Evolutionary conservation across 2,329 filamentous ascomycete genomes (phyloP), one percentile per base, ranked within the genome.

Genomic region (Neonectria sp.): DNA sequence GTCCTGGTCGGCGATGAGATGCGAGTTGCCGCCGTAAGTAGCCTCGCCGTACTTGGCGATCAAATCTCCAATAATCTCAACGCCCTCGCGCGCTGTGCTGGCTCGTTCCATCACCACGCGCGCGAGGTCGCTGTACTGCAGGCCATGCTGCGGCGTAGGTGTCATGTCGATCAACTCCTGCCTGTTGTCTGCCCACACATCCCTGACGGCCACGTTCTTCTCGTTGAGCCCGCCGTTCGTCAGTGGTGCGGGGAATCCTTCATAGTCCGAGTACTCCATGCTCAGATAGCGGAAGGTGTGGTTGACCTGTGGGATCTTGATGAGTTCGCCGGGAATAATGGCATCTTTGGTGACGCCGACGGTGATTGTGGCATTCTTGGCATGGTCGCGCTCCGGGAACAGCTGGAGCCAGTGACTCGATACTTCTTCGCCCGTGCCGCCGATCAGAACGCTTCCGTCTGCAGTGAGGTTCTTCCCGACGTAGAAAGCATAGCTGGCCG

Each of bases 341-440:
- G 72, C 72, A 35, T 72, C 71, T 48, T 71, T 46, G 6, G 72
- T 74, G 8, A 74, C 71, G 6, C 72, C 72, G 3, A 74, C 72
- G 13, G 68, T 72, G 57, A 85, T 79, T 0, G 81, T 84, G 1
- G 79, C 80, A 56, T 85, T 84, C 0, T 80, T 48, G 1, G 78
- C 70, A 57, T 85, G 77, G 52, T 84, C 79, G 35, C 72, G 75
- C 2, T 81, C 82, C 0, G 82, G 77, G 53, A 85, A 85, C 35
- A 85, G 75, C 62, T 85, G 80, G 27, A 85, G 81, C 82, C 83
- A 85, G 65, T 85, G 83, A 9, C 80, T 82, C 0, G 83, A 85
- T 0, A 85, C 82, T 68, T 85, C 83, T 67, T 86, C 84, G 51
- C 83, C 83, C 4, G 83, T 85, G 25, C 83, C 82, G 66, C 83